Percentiles rank a stretch among this genome's conserved stretches.
Evolutionary conservation across 768 basidiomycete genomes (phyloP).

Genomic region (Suillus brevipes): DNA sequence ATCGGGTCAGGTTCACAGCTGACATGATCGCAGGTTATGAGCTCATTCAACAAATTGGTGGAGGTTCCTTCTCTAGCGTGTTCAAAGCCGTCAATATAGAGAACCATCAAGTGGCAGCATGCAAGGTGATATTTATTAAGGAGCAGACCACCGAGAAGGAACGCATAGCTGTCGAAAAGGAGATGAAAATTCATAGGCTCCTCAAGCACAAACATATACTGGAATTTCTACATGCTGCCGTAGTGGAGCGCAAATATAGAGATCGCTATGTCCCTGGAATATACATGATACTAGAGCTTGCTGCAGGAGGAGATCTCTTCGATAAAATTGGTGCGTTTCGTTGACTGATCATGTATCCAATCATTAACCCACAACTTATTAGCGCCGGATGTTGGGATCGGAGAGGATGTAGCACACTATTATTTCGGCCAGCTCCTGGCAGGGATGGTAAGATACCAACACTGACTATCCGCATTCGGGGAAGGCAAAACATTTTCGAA

Average conservation of each 20-base stretch:
- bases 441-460: conserved; percentile 64
- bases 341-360: neutral
- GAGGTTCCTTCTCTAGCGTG: conserved; percentile 89
- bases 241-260: conserved; percentile 65
- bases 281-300: conserved; percentile 92
- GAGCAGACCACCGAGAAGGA: conserved; percentile 63
- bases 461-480: neutral
- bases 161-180: conserved; percentile 79
- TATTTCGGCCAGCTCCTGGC: conserved; percentile 86
- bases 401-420: conserved; percentile 83
- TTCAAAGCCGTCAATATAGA: conserved; percentile 76
- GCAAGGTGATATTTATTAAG: conserved; percentile 71
- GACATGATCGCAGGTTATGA: conserved; percentile 53
- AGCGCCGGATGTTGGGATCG: conserved; percentile 91
- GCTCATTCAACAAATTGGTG: conserved; percentile 75
- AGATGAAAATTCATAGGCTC: conserved; percentile 84
- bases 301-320: conserved; percentile 92
- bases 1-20: neutral
- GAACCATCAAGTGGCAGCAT: conserved; percentile 74
- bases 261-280: conserved; percentile 71
- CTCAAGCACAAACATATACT: conserved; percentile 81
- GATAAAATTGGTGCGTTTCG: conserved; percentile 88
- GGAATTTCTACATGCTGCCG: conserved; percentile 75
- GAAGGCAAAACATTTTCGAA: neutral
- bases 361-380: conserved; percentile 3